Base-by-base conservation (phyloP, 2,329 filamentous ascomycete species). In the Fusarium sp. region DNA sequence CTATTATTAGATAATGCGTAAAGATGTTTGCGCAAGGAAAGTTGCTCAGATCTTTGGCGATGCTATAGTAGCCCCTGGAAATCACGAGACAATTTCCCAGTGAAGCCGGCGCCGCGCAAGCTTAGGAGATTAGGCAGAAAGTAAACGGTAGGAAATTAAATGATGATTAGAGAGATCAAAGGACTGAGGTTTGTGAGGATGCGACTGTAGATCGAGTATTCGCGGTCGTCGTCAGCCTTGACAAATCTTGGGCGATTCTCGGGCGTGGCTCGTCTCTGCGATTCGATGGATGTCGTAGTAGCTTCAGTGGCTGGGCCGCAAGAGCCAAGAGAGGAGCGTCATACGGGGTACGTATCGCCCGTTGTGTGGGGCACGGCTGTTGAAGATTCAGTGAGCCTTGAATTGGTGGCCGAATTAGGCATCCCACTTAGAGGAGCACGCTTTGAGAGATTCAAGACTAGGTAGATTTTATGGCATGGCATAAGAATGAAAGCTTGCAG, bases 171-270 rank as follows among this genome's bases (percentile, higher is more conserved):
- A 19, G 39, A 31, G 38, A 58, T 21, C 42, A n/a, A 60, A 51
- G 44, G 45, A 61, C 51, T 38, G 42, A 48, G 25, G 33, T 11
- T 38, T 62, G 44, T 57, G 29, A 37, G 19, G 25, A 51, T 46
- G 10, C 55, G 49, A 52, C 61, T 61, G 49, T 63, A 67, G 42
- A 33, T 39, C 23, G 58, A 61, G 56, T 44, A 49, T 73, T 60
- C 35, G 62, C 56, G 49, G 74, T 73, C 70, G 76, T 78, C 76
- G 76, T 78, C 73, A 78, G 76, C 76, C 62, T 70, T 74, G 73
- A 73, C 74, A 77, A 73, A 73, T 65, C 57, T 73, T 35, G 60
- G 66, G 65, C 54, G 58, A 70, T 66, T 66, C 44, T 74, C 69
- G 64, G 60, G 69, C 69, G 73, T 72, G 62, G 69, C 60, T 57